Evolutionary conservation across 495 filamentous ascomycete species (phyloP).

Genomic region (Daldinia concentrica): DNA sequence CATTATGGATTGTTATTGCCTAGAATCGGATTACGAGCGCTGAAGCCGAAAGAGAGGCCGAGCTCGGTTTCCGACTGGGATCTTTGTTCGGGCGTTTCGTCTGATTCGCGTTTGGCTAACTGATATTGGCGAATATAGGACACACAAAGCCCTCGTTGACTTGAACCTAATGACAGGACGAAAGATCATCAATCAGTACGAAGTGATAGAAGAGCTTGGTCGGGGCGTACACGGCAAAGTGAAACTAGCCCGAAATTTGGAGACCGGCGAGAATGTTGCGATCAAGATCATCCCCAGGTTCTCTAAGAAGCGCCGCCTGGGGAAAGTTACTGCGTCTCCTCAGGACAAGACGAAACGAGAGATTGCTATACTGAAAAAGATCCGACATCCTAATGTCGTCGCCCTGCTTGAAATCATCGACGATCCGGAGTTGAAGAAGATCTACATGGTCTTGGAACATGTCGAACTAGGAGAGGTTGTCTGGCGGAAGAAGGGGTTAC

Average conservation of each 20-base stretch:
- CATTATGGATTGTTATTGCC: neutral
- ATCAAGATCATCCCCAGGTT: constrained; percentile 99
- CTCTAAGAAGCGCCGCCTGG: constrained; percentile 90
- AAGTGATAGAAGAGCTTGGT: constrained; percentile 94
- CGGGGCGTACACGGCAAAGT: constrained; percentile 97
- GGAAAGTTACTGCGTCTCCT: constrained; percentile 69
- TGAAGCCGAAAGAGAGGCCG: neutral
- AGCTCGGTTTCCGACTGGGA: constrained; percentile 7
- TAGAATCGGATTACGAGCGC: neutral
- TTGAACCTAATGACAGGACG: constrained; percentile 86
- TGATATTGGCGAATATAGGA: constrained; percentile 56
- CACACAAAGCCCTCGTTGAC: constrained; percentile 88
- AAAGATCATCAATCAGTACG: constrained; percentile 96
- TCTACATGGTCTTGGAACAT: constrained; percentile 96
- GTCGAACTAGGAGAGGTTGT: constrained; percentile 92
- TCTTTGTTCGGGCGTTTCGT: constrained; percentile 6
- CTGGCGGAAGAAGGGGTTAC: constrained; percentile 86
- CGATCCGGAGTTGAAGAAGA: constrained; percentile 93
- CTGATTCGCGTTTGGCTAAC: constrained; percentile 21
- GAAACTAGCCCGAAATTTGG: constrained; percentile 84
- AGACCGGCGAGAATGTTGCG: constrained; percentile 82
- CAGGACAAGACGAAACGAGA: constrained; percentile 96
- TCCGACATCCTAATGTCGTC: constrained; percentile 93
- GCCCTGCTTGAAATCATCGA: constrained; percentile 97
- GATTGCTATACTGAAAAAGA: constrained; percentile 98